These are phyloP conservation scores for Backusella macrospora DNA, from an alignment of 192 early-diverging fungal species.

Conservation along the genomic window DNA sequence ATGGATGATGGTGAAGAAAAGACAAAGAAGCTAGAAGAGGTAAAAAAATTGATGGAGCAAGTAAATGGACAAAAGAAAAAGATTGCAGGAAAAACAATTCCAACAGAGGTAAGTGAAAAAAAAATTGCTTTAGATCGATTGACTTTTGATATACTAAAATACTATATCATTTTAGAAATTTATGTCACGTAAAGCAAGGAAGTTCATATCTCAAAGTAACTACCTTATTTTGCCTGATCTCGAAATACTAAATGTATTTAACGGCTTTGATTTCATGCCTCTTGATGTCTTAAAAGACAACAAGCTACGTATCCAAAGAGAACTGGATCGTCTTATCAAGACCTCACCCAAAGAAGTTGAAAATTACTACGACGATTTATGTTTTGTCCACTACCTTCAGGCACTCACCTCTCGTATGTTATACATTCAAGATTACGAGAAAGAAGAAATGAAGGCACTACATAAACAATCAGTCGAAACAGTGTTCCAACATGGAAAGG, in stretches of 20 bases:
- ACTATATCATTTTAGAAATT: constrained; percentile 59
- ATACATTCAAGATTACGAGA: constrained; percentile 16
- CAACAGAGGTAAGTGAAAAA: constrained; percentile 32
- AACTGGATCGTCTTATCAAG: not conserved
- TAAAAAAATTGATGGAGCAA: constrained; percentile 62
- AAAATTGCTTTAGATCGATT: not conserved
- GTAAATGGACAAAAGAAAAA: constrained; percentile 63
- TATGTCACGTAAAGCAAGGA: constrained; percentile 84
- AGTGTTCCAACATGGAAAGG: constrained; percentile 55
- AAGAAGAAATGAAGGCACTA: not conserved
- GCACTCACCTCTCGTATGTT: constrained; percentile 65
- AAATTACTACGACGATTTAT: constrained; percentile 78
- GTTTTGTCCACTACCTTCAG: constrained; percentile 70
- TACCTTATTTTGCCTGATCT: constrained; percentile 73
- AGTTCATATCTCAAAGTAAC: constrained; percentile 64
- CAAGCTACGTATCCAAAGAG: constrained; percentile 19
- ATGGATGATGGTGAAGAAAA: constrained; percentile 40
- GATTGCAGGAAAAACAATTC: constrained; percentile 43
- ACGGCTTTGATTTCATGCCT: constrained; percentile 74
- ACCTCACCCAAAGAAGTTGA: not conserved
- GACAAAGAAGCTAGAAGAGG: constrained; percentile 45
- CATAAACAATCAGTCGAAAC: constrained; percentile 37
- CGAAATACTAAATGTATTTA: constrained; percentile 77
- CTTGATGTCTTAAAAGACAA: constrained; percentile 18
- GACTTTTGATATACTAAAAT: not conserved